These are phyloP conservation scores for Cyclotella choctawhatcheeana DNA, from an alignment of 108 stramenopile genomes.

Conservation along the genomic window DNA sequence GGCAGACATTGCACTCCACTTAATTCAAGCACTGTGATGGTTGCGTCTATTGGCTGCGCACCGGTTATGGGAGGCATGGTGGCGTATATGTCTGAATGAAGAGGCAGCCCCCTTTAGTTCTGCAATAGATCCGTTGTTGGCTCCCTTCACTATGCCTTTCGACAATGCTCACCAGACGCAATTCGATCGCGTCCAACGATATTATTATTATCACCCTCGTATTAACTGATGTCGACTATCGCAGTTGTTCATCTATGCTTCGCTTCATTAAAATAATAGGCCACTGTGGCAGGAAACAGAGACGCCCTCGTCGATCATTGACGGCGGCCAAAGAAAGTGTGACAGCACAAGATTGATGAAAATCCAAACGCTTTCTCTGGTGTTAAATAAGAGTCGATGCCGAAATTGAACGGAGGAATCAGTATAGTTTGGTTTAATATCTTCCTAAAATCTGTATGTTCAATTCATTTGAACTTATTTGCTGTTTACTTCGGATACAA, in stretches of 20 bases:
- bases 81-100: too few relatives aligned
- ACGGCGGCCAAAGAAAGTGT: neutral
- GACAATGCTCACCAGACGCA: too few relatives aligned
- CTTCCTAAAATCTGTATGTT: neutral
- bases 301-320: too few relatives aligned
- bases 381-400: neutral
- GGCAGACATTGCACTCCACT: slow-evolving; percentile 11
- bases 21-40: slow-evolving; percentile 20
- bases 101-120: neutral
- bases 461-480: neutral
- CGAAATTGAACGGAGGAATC: neutral
- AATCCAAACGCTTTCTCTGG: neutral
- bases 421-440: neutral
- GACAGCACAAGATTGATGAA: slow-evolving; percentile 2
- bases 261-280: too few relatives aligned
- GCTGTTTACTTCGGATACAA: neutral
- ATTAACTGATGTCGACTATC: too few relatives aligned
- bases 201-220: too few relatives aligned
- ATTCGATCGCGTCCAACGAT: too few relatives aligned
- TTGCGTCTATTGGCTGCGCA: neutral
- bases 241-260: too few relatives aligned
- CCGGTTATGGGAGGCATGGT: neutral
- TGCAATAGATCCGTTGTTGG: neutral
- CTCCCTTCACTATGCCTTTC: too few relatives aligned
- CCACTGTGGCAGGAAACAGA: too few relatives aligned